Evolutionary conservation across 148 eudicot species (phyloP).

Genomic region (Rhododendron mucronatum): DNA sequence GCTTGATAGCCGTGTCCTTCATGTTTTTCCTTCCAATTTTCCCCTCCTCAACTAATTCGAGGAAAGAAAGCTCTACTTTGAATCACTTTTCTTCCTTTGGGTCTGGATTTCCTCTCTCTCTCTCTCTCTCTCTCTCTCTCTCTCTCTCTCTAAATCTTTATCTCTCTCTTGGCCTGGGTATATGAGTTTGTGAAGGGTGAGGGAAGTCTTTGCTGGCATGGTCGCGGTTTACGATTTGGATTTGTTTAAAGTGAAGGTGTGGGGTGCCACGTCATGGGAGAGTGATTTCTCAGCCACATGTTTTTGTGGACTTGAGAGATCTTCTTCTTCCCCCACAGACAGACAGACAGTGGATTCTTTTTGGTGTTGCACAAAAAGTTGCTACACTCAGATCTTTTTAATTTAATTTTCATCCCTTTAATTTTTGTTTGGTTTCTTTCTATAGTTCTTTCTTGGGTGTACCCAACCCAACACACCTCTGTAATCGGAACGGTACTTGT

Average conservation of each 20-base stretch:
- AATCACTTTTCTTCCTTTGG: background rate
- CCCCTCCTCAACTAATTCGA: background rate
- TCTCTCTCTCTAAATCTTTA: background rate
- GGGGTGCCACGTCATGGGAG: slow-evolving; percentile 58
- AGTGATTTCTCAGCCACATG: slow-evolving; percentile 68
- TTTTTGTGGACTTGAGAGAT: slow-evolving; percentile 25
- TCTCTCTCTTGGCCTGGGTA: background rate
- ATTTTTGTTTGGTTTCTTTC: too few species aligned
- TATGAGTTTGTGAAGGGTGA: background rate
- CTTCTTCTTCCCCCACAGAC: background rate
- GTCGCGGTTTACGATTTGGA: slow-evolving; percentile 46
- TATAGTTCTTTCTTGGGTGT: background rate
- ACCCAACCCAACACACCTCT: background rate
- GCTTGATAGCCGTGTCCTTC: slow-evolving; percentile 60
- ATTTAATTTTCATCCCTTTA: background rate
- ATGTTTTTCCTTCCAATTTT: slow-evolving; percentile 11
- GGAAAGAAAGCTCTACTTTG: background rate
- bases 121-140: too few species aligned
- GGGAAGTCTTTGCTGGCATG: slow-evolving; percentile 32
- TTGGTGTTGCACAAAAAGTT: slow-evolving; percentile 4
- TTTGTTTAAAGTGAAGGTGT: slow-evolving; percentile 35
- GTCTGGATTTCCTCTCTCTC: background rate
- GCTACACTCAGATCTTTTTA: background rate
- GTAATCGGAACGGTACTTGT: background rate
- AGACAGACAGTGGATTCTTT: background rate